phyloP scores from a whole-genome alignment of 164 flowering plant genomes.

The Chloranthus sessilifolius region DNA sequence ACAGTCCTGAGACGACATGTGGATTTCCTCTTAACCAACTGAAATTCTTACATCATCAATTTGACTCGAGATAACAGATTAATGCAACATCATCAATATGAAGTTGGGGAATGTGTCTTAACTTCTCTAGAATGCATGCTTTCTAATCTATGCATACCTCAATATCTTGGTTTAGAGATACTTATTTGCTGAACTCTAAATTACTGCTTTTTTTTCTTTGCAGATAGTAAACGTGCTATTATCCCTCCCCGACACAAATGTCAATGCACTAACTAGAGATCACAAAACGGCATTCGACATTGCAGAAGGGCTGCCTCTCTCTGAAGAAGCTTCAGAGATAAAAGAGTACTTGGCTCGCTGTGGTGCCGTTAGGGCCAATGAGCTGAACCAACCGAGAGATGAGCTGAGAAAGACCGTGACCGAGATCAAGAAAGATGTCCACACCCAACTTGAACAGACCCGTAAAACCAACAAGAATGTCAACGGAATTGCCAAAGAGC shows the following conservation, averaged over 20 bases:
- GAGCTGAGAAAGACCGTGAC: conserved; percentile 68
- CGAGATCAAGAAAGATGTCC: conserved; percentile 70
- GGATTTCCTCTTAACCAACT: no score
- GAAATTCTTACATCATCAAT: no score
- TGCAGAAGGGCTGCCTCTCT: conserved; percentile 57
- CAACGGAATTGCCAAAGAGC: conserved; percentile 60
- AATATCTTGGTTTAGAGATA: no score
- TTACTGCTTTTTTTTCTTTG: conserved; percentile 10
- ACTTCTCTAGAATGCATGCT: no score
- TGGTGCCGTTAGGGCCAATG: conserved; percentile 64
- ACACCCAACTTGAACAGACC: conserved; percentile 68
- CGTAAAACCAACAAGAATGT: conserved; percentile 65
- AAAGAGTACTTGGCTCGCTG: conserved; percentile 37
- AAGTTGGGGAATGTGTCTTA: no score
- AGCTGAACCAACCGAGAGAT: conserved; percentile 72
- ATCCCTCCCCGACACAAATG: conserved; percentile 51
- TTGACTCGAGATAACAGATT: no score
- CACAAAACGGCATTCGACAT: conserved; percentile 72
- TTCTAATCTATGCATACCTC: no score
- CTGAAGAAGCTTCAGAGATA: conserved; percentile 58
- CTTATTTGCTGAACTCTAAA: no score
- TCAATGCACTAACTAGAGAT: conserved; percentile 68
- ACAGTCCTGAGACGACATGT: no score
- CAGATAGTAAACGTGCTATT: conserved; percentile 65
- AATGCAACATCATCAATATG: no score